Conservation (phyloP, 2,329 filamentous ascomycete genomes). For the Alternaria sp. region DNA sequence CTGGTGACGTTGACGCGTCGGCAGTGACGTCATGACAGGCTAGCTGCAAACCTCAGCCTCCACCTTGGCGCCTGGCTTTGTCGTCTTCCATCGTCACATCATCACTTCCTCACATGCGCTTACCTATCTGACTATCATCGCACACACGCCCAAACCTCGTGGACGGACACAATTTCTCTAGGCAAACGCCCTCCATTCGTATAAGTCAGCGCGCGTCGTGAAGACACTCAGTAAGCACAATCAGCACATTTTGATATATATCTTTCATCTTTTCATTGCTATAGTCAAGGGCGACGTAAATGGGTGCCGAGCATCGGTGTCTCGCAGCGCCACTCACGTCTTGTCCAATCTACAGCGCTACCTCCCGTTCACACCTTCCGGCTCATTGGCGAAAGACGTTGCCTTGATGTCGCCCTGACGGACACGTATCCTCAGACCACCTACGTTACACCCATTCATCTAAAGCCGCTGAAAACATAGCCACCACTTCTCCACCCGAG, state of each 20-base stretch:
- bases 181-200: not conserved
- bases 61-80: not conserved
- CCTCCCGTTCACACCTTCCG: fast-evolving
- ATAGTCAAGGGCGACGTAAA: not conserved
- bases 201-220: not conserved
- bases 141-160: not conserved
- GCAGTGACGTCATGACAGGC: not conserved
- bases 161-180: not conserved
- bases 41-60: not conserved
- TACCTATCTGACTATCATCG: not conserved
- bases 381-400: not conserved
- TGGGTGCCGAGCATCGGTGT: fast-evolving
- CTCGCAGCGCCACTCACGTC: not conserved
- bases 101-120: fast-evolving
- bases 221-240: not conserved
- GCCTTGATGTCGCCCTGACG: not conserved
- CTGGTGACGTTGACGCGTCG: not conserved
- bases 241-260: not conserved
- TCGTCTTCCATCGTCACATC: not conserved
- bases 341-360: not conserved
- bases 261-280: not conserved
- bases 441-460: not conserved
- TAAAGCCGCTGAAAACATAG: fast-evolving
- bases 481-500: not conserved
- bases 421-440: not conserved